Base-by-base conservation (phyloP, 345 rosid genomes). In the Euphorbia pulcherrima region DNA sequence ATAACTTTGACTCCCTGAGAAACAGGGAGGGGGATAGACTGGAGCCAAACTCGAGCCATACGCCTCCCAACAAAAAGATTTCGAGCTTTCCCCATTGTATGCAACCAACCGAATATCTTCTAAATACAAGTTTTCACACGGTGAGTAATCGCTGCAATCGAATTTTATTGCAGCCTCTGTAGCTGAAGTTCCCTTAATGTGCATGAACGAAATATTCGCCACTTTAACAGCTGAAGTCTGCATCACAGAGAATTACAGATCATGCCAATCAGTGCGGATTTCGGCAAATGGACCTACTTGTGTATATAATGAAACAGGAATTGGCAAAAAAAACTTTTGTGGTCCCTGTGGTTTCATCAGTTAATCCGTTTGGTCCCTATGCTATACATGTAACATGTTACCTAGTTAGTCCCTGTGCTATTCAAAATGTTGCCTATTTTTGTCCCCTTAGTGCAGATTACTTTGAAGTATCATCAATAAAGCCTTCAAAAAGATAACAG, bases 1-100 rank as follows among this genome's bases (percentile, higher is more conserved):
- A 71, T 83, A 78, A 69, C 78, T 64, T 12, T 69, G 70, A 28
- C 57, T 70, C 18, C 65, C 50, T 16, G 83, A 69, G 48, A 85
- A 80, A 74, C 98, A 90, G 68, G 92, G 65, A 74, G 78, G 77
- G 24, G 98, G 97, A 21, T 68, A 48, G 35, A 89, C 83, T 59
- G 70, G 69, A 77, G 86, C 97, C 0, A 26, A 61, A 67, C 81
- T 82, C n/a, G 83, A 74, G 67, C 97, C 97, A 44, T 81, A 74
- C 55, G 97, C 95, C 74, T 87, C 75, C 96, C 96, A 90, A 64
- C 99, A 89, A 63, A 84, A 85, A 9, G 96, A 86, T 66, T 66
- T 69, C 13, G 84, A 68, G 24, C 29, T 29, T 11, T 75, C 86
- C 30, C 83, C 82, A 5, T 48, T 33, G 37, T 68, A 37, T n/a